phyloP scores from a whole-genome alignment of 345 rosid genomes.

The Atalantia buxifolia region DNA sequence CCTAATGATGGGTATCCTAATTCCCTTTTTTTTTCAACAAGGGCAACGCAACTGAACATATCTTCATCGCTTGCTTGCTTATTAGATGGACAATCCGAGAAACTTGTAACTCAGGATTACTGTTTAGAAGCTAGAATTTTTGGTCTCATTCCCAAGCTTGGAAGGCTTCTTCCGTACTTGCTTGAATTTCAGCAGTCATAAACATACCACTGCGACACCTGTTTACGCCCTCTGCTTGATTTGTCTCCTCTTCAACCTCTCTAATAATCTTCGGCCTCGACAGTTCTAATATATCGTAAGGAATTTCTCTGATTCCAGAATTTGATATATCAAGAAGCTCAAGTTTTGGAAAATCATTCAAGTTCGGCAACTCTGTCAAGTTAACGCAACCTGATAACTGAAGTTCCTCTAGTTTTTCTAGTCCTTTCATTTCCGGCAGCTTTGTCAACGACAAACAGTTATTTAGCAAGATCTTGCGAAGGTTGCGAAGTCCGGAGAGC shows the following conservation, averaged over 20 bases:
- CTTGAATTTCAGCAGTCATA: too few relatives aligned
- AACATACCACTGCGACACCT: too few relatives aligned
- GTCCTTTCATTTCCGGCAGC: too few relatives aligned
- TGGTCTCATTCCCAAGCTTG: neutral
- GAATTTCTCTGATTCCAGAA: constrained; percentile 13
- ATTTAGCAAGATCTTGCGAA: too few relatives aligned
- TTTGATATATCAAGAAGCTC: constrained; percentile 27
- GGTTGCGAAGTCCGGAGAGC: too few relatives aligned
- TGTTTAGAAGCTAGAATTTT: constrained; percentile 9
- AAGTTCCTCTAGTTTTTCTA: too few relatives aligned
- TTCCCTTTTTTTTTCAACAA: too few relatives aligned
- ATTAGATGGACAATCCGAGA: neutral
- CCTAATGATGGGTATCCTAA: too few relatives aligned
- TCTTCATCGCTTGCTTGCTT: neutral
- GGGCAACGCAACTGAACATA: too few relatives aligned
- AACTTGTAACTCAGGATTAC: neutral
- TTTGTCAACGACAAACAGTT: too few relatives aligned
- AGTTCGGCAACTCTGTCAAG: too few relatives aligned
- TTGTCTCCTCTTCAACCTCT: neutral
- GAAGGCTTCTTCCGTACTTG: neutral
- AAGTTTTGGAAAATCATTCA: constrained; percentile 4
- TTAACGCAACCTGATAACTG: too few relatives aligned
- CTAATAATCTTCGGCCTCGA: neutral
- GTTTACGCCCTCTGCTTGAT: constrained; percentile 9
- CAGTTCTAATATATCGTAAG: constrained; percentile 7